Conservation (phyloP, 23 red algal genomes). For the Gracilaria caudata region DNA sequence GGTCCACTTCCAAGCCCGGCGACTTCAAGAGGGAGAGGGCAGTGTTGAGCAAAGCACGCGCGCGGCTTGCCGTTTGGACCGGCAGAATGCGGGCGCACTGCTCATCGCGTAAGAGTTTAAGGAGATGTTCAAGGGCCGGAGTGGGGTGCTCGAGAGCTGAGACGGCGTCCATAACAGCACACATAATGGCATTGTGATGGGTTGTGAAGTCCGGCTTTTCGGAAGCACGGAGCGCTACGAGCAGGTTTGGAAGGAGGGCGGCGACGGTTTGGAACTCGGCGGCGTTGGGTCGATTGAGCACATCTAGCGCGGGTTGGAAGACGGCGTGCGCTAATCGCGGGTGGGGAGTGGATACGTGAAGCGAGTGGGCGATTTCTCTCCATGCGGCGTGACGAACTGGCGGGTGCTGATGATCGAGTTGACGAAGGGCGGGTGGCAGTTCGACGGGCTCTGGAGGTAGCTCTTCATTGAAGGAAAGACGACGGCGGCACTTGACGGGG, state of each 20-base stretch:
- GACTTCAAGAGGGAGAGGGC: background rate
- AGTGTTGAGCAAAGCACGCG: background rate
- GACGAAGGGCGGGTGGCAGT: background rate
- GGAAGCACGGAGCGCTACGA: background rate
- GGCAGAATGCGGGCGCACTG: background rate
- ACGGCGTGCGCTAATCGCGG: background rate
- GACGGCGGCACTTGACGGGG: background rate
- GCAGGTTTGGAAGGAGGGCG: background rate
- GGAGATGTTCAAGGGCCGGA: background rate
- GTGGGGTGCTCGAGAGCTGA: background rate
- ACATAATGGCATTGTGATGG: background rate
- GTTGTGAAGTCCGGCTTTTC: background rate
- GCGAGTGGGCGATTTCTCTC: background rate
- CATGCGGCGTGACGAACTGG: slow-evolving; percentile 3
- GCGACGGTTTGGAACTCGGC: background rate
- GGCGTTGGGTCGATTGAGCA: background rate
- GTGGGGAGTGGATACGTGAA: background rate
- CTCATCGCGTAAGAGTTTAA: background rate
- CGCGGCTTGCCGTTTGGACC: background rate
- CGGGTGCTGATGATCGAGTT: background rate
- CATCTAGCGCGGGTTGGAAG: background rate
- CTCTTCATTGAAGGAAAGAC: slow-evolving; percentile 5
- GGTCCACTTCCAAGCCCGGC: background rate
- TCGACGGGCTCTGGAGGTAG: background rate
- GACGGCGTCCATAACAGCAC: slow-evolving; percentile 11